Evolutionary conservation across 1,284 basidiomycete species (phyloP).

Genomic region (Leccinum pseudoinsigne): DNA sequence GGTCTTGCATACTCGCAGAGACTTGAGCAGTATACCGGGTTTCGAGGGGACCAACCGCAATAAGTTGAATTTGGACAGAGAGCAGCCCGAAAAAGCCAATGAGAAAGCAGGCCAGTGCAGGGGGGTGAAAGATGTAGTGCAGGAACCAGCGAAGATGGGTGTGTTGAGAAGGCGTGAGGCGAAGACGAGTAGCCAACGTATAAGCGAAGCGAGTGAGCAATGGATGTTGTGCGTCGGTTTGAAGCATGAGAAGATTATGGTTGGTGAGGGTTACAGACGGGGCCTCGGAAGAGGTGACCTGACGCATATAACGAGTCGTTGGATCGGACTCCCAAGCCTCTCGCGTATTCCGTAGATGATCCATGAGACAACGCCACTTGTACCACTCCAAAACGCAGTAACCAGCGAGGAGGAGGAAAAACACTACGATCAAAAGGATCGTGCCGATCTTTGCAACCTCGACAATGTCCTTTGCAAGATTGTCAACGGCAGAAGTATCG

Average conservation of each 20-base stretch:
- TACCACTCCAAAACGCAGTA: slow-evolving; percentile 77
- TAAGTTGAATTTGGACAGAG: slow-evolving; percentile 83
- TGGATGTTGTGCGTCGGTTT: slow-evolving; percentile 66
- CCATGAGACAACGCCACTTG: slow-evolving; percentile 71
- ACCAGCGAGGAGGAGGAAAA: slow-evolving; percentile 61
- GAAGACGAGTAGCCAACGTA: slow-evolving; percentile 47
- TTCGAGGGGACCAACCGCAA: slow-evolving; percentile 72
- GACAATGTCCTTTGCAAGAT: slow-evolving; percentile 74
- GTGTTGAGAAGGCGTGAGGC: slow-evolving; percentile 58
- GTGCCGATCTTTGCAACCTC: slow-evolving; percentile 78
- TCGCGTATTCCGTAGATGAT: slow-evolving; percentile 66
- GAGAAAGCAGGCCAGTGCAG: slow-evolving; percentile 85
- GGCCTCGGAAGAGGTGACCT: slow-evolving; percentile 35
- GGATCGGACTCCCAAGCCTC: slow-evolving; percentile 76
- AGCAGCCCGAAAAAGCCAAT: slow-evolving; percentile 91
- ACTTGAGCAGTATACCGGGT: slow-evolving; percentile 62
- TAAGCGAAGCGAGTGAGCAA: slow-evolving; percentile 66
- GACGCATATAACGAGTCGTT: slow-evolving; percentile 41
- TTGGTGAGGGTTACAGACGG: slow-evolving; percentile 64
- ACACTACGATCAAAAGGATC: slow-evolving; percentile 63
- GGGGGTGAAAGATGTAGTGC: slow-evolving; percentile 88
- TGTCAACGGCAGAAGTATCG: slow-evolving; percentile 83
- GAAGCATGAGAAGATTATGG: slow-evolving; percentile 76
- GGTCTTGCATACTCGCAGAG: slow-evolving; percentile 58
- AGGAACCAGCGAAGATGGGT: slow-evolving; percentile 78